Conservation (phyloP, 2,329 filamentous ascomycete species). For the Hansfordia pulvinata region DNA sequence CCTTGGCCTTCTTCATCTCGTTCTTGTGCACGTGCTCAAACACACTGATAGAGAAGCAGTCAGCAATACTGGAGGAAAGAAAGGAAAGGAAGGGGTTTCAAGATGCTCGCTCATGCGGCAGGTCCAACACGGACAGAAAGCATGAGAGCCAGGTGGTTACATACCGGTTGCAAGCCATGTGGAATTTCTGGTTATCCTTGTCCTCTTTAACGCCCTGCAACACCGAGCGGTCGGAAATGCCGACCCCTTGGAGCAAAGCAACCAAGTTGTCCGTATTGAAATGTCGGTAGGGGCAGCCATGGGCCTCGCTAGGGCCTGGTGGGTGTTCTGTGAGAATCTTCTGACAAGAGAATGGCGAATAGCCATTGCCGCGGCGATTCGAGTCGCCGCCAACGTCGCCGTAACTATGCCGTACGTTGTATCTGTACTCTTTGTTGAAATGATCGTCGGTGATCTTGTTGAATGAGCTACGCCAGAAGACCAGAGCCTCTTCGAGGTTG, state of each 20-base stretch:
- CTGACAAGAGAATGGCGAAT: conserved; percentile 86
- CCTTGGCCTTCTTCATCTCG: conserved; percentile 64
- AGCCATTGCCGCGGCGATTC: conserved; percentile 75
- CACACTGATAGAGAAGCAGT: conserved; percentile 36
- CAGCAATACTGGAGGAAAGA: too few relatives aligned
- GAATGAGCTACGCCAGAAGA: conserved; percentile 87
- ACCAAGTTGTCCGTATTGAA: conserved; percentile 81
- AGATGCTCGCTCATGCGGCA: too few relatives aligned
- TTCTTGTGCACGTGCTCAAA: conserved; percentile 78
- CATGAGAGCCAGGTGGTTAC: conserved; percentile 11
- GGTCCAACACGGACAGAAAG: not conserved
- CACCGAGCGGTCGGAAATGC: conserved; percentile 65
- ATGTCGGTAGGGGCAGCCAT: conserved; percentile 94
- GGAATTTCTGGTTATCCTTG: conserved; percentile 75
- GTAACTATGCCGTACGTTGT: conserved; percentile 91
- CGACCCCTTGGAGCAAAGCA: conserved; percentile 60
- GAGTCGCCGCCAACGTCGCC: conserved; percentile 90
- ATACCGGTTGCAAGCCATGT: conserved; percentile 87
- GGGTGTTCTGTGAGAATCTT: conserved; percentile 86
- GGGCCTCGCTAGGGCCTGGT: conserved; percentile 73
- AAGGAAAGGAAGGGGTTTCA: too few relatives aligned
- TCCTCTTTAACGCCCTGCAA: conserved; percentile 77
- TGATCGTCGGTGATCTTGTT: conserved; percentile 79
- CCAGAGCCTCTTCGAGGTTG: conserved; percentile 75
- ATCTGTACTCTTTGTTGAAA: conserved; percentile 95